A percentile compares a stretch with the other conserved stretches of the same genome.
Evolutionary conservation across 495 filamentous ascomycete species (phyloP).

Genomic region (Talaromyces wortmannii): DNA sequence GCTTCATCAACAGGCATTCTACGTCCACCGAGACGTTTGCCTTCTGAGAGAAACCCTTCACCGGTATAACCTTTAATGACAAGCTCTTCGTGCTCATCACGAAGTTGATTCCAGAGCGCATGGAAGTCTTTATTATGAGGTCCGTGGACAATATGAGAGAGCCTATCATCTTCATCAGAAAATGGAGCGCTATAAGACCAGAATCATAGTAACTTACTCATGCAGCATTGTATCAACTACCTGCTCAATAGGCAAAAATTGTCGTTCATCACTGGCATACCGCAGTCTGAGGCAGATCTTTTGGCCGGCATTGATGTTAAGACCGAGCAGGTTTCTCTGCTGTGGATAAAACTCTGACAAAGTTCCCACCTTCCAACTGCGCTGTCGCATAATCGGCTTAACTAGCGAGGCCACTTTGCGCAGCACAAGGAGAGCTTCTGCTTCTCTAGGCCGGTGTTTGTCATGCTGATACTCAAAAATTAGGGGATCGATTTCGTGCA

Average conservation of each 20-base stretch:
- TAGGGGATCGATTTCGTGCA: conserved; percentile 62
- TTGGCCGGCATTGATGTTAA: conserved; percentile 71
- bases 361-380: conserved; percentile 71
- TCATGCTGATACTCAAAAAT: conserved; percentile 77
- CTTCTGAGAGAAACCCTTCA: conserved; percentile 77
- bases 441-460: conserved; percentile 58
- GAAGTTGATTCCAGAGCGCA: conserved; percentile 78
- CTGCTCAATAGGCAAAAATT: conserved; percentile 76
- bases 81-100: conserved; percentile 75
- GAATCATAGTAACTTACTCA: conserved; percentile 45
- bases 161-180: conserved; percentile 24
- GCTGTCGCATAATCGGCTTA: conserved; percentile 90
- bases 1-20: conserved; percentile 68
- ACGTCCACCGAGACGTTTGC: conserved; percentile 63
- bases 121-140: conserved; percentile 82
- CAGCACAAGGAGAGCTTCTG: conserved; percentile 76
- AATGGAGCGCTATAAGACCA: neutral
- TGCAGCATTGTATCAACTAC: conserved; percentile 92
- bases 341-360: conserved; percentile 82
- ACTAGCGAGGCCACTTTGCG: conserved; percentile 83
- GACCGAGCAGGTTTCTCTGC: conserved; percentile 67
- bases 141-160: conserved; percentile 79
- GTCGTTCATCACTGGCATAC: conserved; percentile 63
- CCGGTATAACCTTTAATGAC: conserved; percentile 80
- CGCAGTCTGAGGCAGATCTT: conserved; percentile 82